Evolutionary conservation across 441 rosid genomes (phyloP), one percentile per base, ranked within the genome.

Genomic region (Breynia disticha): DNA sequence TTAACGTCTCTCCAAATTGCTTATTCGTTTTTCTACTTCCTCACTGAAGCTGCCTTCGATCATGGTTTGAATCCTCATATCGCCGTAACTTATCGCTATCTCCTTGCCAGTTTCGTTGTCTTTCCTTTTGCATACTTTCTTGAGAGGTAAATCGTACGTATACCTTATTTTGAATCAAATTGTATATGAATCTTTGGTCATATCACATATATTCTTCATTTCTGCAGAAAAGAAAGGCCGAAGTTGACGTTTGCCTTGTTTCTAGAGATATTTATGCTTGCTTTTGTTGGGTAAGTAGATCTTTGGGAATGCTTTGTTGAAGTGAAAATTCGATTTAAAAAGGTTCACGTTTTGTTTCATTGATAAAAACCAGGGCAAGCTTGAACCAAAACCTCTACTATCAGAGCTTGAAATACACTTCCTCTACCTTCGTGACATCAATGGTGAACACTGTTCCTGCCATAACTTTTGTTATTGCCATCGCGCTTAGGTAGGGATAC

Each of bases 41-140:
- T 76, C 28, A 63, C 77, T 0, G 76, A 76, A 64, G 77, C 79
- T 47, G 66, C 80, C 37, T 79, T 79, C 73, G 65, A 73, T 32
- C 61, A 47, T 32, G 80, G 84, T 14, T 46, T 79, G 67, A 71
- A 71, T 50, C 81, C 79, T 46, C 77, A 65, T 53, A 65, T 79
- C 49, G 73, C 64, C 57, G 72, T 76, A 14, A 71, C 79, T 56
- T 71, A 76, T 48, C 67, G 79, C 17, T 73, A 73, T 44, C 10
- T 67, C 4, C 63, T 68, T 54, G 75, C 75, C 3, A 44, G 68
- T 39, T 11, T 62, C 0, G 46, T 53, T 10, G 55, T 69, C 46
- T 38, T 69, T 22, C 81, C 77, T 43, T 56, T 69, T 5, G 84
- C 81, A 19, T 79, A 62, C 55, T 73, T 76, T 48, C 75, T 76